Evolutionary conservation across 352 stramenopile species (phyloP).

Genomic region (Discostella stelligera): DNA sequence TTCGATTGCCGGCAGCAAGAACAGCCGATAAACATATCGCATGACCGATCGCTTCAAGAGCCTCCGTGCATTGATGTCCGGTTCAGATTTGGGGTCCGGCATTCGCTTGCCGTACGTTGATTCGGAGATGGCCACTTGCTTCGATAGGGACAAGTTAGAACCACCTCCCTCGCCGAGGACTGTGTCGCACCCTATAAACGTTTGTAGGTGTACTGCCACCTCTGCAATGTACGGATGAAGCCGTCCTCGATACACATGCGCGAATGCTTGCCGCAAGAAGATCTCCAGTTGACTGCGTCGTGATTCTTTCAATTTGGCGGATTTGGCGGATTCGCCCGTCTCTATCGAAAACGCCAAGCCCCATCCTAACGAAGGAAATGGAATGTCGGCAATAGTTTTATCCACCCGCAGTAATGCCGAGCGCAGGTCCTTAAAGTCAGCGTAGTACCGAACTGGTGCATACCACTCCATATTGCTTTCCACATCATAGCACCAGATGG

Average conservation of each 20-base stretch:
- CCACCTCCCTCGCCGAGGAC: constrained; percentile 27
- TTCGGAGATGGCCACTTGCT: constrained; percentile 47
- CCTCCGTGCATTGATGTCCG: constrained; percentile 38
- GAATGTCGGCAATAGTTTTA: constrained; percentile 49
- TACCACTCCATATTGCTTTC: constrained; percentile 76
- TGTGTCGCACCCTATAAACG: constrained; percentile 72
- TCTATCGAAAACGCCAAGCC: constrained; percentile 36
- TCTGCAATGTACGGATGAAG: constrained; percentile 63
- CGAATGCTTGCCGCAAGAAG: constrained; percentile 63
- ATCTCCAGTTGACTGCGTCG: constrained; percentile 60
- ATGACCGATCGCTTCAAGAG: constrained; percentile 71
- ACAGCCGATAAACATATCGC: constrained; percentile 72
- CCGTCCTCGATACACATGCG: constrained; percentile 57
- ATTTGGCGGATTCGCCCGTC: constrained; percentile 35
- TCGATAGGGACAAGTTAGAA: constrained; percentile 24
- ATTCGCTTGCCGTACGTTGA: constrained; percentile 40
- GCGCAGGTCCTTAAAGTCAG: constrained; percentile 75
- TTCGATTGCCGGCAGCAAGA: constrained; percentile 67
- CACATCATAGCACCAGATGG: constrained; percentile 76
- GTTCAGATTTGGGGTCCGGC: constrained; percentile 39
- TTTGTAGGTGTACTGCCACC: constrained; percentile 74
- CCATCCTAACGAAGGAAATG: constrained; percentile 52
- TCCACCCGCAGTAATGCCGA: constrained; percentile 41
- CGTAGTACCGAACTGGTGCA: constrained; percentile 70
- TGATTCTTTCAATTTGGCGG: constrained; percentile 37